phyloP scores from a whole-genome alignment of 2,329 filamentous ascomycete species.

The Monosporascus sp. region DNA sequence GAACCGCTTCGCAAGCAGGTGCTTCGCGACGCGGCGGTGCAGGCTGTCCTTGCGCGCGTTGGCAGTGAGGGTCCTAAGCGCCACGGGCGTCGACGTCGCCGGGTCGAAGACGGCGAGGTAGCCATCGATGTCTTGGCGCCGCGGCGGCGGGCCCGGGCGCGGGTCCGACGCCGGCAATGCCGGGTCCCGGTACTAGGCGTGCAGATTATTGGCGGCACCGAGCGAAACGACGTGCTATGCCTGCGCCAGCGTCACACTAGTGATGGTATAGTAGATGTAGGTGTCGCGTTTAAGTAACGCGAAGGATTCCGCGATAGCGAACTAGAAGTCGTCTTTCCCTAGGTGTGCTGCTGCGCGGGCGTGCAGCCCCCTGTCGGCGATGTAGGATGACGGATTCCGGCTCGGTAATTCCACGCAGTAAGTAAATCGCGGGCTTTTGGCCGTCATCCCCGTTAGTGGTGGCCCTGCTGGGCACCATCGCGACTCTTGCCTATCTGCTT shows the following conservation, averaged over 20 bases:
- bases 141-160: constrained; percentile 41
- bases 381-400: constrained; percentile 38
- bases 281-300: constrained; percentile 37
- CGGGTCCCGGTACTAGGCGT: constrained; percentile 43
- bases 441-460: neutral
- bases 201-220: constrained; percentile 41
- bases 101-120: constrained; percentile 65
- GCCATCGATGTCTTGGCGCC: constrained; percentile 52
- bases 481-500: too few species aligned
- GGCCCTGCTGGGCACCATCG: constrained; percentile 13
- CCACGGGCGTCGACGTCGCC: constrained; percentile 52
- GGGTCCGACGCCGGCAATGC: constrained; percentile 1
- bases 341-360: constrained; percentile 33
- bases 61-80: constrained; percentile 54
- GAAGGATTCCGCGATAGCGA: constrained; percentile 40
- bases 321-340: constrained; percentile 34
- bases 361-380: constrained; percentile 34
- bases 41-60: constrained; percentile 53
- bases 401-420: constrained; percentile 41
- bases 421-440: constrained; percentile 13
- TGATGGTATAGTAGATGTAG: constrained; percentile 49
- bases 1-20: constrained; percentile 49
- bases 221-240: constrained; percentile 42
- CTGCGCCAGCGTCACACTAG: constrained; percentile 43
- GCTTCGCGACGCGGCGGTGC: constrained; percentile 48